These are phyloP conservation scores for Phragmites australis DNA, from an alignment of 176 grass and related monocot species.

Conservation along the genomic window DNA sequence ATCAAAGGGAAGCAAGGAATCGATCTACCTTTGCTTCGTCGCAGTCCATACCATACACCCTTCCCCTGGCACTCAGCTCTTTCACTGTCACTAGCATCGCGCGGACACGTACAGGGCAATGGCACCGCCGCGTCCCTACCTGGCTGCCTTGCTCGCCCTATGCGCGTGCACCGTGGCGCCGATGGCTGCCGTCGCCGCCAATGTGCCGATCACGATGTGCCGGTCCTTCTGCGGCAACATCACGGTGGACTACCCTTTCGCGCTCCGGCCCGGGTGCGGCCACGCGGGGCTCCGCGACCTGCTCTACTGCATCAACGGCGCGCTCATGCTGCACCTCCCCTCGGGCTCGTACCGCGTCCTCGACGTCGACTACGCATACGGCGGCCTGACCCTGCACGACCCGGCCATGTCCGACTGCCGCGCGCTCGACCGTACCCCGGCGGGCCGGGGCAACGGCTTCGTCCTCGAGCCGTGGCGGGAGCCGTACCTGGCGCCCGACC, in stretches of 20 bases:
- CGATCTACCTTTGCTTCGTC: constrained; percentile 18
- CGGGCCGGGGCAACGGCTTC: constrained; percentile 70
- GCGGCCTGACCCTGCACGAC: constrained; percentile 78
- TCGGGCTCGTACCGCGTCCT: constrained; percentile 94
- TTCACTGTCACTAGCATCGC: not conserved
- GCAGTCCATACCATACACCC: not conserved
- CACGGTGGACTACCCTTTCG: constrained; percentile 95
- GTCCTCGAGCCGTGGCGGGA: constrained; percentile 77
- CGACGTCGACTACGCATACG: constrained; percentile 90
- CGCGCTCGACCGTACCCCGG: constrained; percentile 63
- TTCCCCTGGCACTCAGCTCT: not conserved
- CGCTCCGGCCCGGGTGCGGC: constrained; percentile 68
- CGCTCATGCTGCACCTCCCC: constrained; percentile 87
- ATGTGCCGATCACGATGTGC: constrained; percentile 59
- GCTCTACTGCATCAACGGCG: constrained; percentile 85
- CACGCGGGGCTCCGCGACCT: constrained; percentile 84
- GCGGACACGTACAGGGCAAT: constrained; percentile 1
- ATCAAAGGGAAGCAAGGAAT: constrained; percentile 52
- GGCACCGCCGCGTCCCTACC: constrained; percentile 7
- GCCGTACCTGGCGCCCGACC: constrained; percentile 64
- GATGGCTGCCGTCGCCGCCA: constrained; percentile 26
- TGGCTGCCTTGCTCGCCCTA: constrained; percentile 16
- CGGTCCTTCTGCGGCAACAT: constrained; percentile 93
- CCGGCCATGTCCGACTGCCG: constrained; percentile 96
- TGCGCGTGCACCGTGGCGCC: constrained; percentile 2